Percentiles rank a stretch among this genome's conserved stretches.
phyloP scores from a whole-genome alignment of 805 yeast species.

The Candida anglica region DNA sequence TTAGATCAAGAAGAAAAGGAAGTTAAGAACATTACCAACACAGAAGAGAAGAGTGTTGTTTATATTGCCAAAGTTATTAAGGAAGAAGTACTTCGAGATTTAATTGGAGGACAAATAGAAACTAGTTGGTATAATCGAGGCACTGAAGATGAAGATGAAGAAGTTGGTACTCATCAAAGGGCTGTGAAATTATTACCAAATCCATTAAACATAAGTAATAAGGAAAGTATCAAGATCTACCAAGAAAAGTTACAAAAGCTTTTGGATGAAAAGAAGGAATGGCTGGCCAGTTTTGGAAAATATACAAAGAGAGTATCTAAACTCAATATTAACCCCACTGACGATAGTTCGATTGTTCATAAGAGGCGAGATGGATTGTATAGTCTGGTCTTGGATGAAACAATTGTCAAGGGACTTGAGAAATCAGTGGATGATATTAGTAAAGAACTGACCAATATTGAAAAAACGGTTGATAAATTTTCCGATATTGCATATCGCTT shows the following conservation, averaged over 20 bases:
- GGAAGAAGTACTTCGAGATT: constrained; percentile 57
- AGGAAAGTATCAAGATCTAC: constrained; percentile 43
- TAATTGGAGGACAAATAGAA: constrained; percentile 54
- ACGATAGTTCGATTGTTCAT: too few species aligned
- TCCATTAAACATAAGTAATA: constrained; percentile 53
- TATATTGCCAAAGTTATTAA: constrained; percentile 61
- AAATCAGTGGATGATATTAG: constrained; percentile 8
- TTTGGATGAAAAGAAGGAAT: constrained; percentile 42
- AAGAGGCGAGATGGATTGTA: too few species aligned
- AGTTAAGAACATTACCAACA: constrained; percentile 13
- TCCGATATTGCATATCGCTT: constrained; percentile 27
- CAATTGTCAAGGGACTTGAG: constrained; percentile 10
- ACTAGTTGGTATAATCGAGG: constrained; percentile 64
- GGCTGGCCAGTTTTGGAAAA: constrained; percentile 34
- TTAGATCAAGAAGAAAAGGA: constrained; percentile 26
- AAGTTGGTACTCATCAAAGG: constrained; percentile 20
- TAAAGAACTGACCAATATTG: constrained; percentile 14
- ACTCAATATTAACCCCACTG: constrained; percentile 8
- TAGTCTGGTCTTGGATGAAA: constrained; percentile 13
- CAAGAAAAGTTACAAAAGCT: constrained; percentile 41
- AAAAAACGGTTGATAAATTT: constrained; percentile 34
- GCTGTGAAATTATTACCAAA: constrained; percentile 45
- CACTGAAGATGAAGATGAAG: constrained; percentile 16
- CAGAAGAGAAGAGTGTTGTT: constrained; percentile 39
- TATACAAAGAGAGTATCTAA: constrained; percentile 13